Base-by-base conservation (phyloP, 371 early-diverging fungal genomes). In the Mortierella sp. region DNA sequence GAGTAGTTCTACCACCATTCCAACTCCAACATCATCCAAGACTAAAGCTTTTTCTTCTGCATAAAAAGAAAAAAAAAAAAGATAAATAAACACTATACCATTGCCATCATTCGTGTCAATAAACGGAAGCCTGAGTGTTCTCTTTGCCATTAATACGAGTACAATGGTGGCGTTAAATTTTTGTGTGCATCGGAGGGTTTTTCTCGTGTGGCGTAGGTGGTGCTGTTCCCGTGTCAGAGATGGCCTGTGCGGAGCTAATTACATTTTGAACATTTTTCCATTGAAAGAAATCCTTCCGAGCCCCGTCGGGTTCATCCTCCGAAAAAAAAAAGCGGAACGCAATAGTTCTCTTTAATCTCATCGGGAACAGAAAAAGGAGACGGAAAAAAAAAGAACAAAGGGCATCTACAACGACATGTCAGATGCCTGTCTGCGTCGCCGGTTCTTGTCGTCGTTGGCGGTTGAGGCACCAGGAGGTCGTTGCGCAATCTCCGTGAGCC, bases 401-500 rank as follows among this genome's bases (percentile, higher is more conserved):
- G 21, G 7, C 6, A 35, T 2, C 71, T 79, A 79, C 54, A 71
- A 18, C 3, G 79, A 74, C n/a, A 70, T n/a, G 38, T 76, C 81
- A 0, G 77, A 76, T 4, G 41, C 29, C 32, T 29, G 68, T 27
- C 46, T 72, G 41, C 76, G 75, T 46, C 83, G 75, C 8, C 32
- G 38, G 16, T 71, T 72, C 43, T 54, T 73, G 38, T 55, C 44
- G 7, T 71, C 77, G 1, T 60, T 27, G 27, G 46, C 5, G 24
- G 11, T 35, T 0, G 70, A 24, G 27, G 27, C 68, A 29, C 43
- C 63, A 63, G 56, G 55, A 3, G 74, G 46, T 7, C 21, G 27
- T 5, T 72, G 77, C 18, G 55, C 82, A 21, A 58, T 70, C 65
- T 86, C 87, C 21, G 32, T 79, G 27, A 86, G 71, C 87, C 87